These are phyloP conservation scores for Dothideomycetes sp. DNA, from an alignment of 2,329 filamentous ascomycete species.

Conservation along the genomic window DNA sequence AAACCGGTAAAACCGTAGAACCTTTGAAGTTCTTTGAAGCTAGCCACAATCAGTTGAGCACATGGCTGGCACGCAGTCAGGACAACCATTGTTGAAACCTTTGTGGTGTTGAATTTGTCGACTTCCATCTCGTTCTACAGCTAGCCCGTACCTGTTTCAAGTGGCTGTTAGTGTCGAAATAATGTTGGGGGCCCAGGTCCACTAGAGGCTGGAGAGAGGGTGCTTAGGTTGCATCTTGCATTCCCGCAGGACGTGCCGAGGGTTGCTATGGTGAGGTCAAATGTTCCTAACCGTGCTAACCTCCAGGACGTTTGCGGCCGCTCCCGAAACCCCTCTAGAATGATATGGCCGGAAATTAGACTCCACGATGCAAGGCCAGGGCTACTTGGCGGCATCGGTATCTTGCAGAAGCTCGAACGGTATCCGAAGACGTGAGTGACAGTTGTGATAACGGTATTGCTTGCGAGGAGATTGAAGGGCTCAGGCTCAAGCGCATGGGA, in stretches of 20 bases:
- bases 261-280: slow-evolving; percentile 9
- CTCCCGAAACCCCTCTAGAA: slow-evolving; percentile 5
- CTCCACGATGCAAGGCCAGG: neutral
- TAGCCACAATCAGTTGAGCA: too few species aligned
- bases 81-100: slow-evolving; percentile 7
- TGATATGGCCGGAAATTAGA: neutral
- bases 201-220: slow-evolving; percentile 7
- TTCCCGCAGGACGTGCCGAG: slow-evolving; percentile 3
- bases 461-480: too few species aligned
- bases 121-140: neutral
- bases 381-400: slow-evolving; percentile 1
- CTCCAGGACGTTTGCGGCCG: neutral
- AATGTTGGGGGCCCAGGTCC: slow-evolving; percentile 9
- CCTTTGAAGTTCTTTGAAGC: too few species aligned
- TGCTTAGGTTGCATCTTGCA: neutral
- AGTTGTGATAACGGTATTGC: too few species aligned
- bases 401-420: too few species aligned
- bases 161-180: slow-evolving; percentile 5
- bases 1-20: neutral
- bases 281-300: neutral
- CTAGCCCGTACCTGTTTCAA: slow-evolving; percentile 5
- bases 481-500: too few species aligned
- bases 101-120: slow-evolving; percentile 3
- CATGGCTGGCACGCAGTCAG: too few species aligned
- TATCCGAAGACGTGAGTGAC: too few species aligned